Evolutionary conservation across 176 grass and related monocot genomes (phyloP), one percentile per base, ranked within the genome.

Genomic region (Avena sativa): DNA sequence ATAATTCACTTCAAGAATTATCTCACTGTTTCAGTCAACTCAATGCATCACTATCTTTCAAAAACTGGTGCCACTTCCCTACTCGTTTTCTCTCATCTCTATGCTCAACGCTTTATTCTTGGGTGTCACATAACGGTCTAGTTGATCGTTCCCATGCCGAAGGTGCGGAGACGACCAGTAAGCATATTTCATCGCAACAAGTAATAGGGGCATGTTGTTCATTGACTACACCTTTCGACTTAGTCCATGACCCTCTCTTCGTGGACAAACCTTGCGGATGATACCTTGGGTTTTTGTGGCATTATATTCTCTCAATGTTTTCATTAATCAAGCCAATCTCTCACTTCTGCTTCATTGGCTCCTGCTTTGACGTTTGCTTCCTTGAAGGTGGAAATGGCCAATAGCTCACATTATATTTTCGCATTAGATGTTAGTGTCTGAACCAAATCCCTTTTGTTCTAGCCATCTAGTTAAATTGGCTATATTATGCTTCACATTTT

Each of bases 401-500:
- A 69, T 84, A 71, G 55, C 46, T 80, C 17, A 78, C 15, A 47
- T 57, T 17, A 73, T 11, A 12, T 71, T 78, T 80, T 62, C 84
- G 14, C 66, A 52, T 64, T 74, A 52, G 46, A 16, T 51, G 9
- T 56, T 62, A 59, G 34, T 46, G 51, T 80, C 49, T 89, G 34
- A 78, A 65, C 34, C 20, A 52, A 68, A 58, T 74, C 67, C 16
- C 48, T 56, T 74, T 46, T 64, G 40, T 44, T 23, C 55, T 66
- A 32, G 13, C 40, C 63, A 52, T 69, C 73, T 68, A 51, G 15
- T 68, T 61, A 58, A 63, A 44, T 44, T 25, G 69, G 40, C 14
- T 85, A 62, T 84, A 80, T 38, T 44, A 40, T 86, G 51, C 40
- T 81, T 59, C 46, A 26, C 58, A 68, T 70, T 76, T 84, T 34